Percentiles rank a stretch among this genome's conserved stretches.
These are phyloP conservation scores for Ceratopteris richardii DNA, from an alignment of 75 land plant species.

Conservation along the genomic window DNA sequence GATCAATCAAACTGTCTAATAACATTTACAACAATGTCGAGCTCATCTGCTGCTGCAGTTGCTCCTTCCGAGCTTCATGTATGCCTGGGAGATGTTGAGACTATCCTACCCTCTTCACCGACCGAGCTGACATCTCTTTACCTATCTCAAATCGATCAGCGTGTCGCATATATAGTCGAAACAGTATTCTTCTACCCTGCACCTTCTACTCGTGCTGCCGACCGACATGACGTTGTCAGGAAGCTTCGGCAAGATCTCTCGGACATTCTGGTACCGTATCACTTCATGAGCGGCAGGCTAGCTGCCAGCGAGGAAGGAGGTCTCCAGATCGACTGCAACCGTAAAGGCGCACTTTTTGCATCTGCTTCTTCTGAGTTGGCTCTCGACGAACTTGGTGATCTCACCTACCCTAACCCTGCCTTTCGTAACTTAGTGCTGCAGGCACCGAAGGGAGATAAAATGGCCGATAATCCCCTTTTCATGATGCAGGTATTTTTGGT, in stretches of 20 bases:
- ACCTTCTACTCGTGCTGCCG: conserved; percentile 13
- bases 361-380: conserved; percentile 18
- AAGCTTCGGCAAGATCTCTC: conserved; percentile 6
- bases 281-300: conserved; percentile 44
- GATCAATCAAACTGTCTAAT: too few species aligned
- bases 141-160: conserved; percentile 18
- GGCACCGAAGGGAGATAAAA: not conserved
- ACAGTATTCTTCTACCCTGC: conserved; percentile 22
- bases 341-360: conserved; percentile 30
- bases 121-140: conserved; percentile 8
- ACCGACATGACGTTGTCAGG: not conserved
- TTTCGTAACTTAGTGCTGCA: conserved; percentile 16
- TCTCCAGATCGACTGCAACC: conserved; percentile 31
- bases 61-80: too few species aligned
- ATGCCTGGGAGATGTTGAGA: not conserved
- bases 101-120: not conserved
- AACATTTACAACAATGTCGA: too few species aligned
- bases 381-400: conserved; percentile 23
- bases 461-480: conserved; percentile 13
- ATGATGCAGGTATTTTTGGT: conserved; percentile 25
- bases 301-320: conserved; percentile 14
- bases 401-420: conserved; percentile 22
- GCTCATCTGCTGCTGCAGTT: too few species aligned
- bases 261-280: conserved; percentile 32
- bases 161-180: conserved; percentile 21